Evolutionary conservation across 2,329 filamentous ascomycete genomes (phyloP), one percentile per base, ranked within the genome.

Genomic region (Fusarium sp.): DNA sequence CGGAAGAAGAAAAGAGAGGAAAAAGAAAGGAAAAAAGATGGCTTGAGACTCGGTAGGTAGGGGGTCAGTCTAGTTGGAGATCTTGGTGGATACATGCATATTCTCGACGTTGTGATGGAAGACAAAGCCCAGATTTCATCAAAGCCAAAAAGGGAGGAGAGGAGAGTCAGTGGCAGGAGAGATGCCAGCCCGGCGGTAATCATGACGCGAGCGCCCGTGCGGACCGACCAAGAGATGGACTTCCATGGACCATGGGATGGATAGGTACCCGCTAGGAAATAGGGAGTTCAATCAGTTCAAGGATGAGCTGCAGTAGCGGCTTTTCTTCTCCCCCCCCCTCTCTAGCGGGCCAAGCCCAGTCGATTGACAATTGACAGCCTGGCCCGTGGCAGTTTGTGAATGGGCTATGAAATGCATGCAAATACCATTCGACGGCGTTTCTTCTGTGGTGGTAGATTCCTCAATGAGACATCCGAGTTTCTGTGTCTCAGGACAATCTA

Each of bases 281-380:
- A 52, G 27, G 47, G 47, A 52, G 47, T 52, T 52, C 47, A 45
- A 52, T 52, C 47, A 32, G 68, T 60, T 64, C 68, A 56, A 70
- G 72, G 72, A 74, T 74, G 70, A 75, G 70, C n/a, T 74, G 71
- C 73, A 73, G 73, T 73, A 73, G 72, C 45, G 69, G 45, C 54
- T 40, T 32, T n/a, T 25, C 30, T 37, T 10, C 15, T 1, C 15
- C 35, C 32, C 35, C 27, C 32, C 35, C 27, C 47, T 17, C 50
- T 22, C 52, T 45, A 47, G 63, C 15, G 63, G 63, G 37, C 37
- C 30, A 58, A 65, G 32, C 52, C 61, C 15, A 50, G 40, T n/a
- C 56, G 40, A 61, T 52, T 65, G 43, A 61, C 63, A 61, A 30
- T 47, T 47, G 14, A 47, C 43, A 47, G 22, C 43, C 43, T 47